Evolutionary conservation across 306 rosid species (phyloP), one percentile per base, ranked within the genome.

Genomic region (Leucaena leucocephala): DNA sequence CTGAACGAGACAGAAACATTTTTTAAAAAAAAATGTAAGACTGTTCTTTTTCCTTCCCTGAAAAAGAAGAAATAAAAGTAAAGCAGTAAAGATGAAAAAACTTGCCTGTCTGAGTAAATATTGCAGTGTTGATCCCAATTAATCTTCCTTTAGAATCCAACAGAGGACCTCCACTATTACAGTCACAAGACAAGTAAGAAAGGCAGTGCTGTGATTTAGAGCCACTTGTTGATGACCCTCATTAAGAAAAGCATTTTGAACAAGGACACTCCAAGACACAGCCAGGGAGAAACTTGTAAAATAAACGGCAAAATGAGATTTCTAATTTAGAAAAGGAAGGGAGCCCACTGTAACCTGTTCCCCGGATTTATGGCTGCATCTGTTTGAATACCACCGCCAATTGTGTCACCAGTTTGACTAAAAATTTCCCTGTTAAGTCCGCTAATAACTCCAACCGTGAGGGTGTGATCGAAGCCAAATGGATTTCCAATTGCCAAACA

Each of bases 401-500:
- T 95, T 82, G 98, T 93, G 80, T 91, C 99, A 58, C 99, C 99
- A 3, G 94, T 80, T 86, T 90, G 92, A 86, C 99, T 91, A 64
- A 85, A 90, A 61, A 95, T 93, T 78, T 95, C 99, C 68, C 98
- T 90, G 57, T 95, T 86, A 76, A 95, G 86, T 77, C 99, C 98
- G 22, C 99, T 91, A 16, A 95, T 87, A 55, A 95, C 96, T 44
- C 98, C 98, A 66, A 90, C 98, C 8, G 99, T 93, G 72, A 95
- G 97, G 67, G 99, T 93, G 75, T 95, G 99, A 89, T 93, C 98
- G 54, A 95, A 95, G 66, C 99, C 99, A 84, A 95, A 95, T 33
- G 99, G 99, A 81, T 95, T 95, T 76, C 99, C 99, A 79, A 93
- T 95, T 64, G 99, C 97, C 88, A 95, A 90, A 85, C 98, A 95